Evolutionary conservation across 192 early-diverging fungal genomes (phyloP), one percentile per base, ranked within the genome.

Genomic region (Pilobolus umbonatus): DNA sequence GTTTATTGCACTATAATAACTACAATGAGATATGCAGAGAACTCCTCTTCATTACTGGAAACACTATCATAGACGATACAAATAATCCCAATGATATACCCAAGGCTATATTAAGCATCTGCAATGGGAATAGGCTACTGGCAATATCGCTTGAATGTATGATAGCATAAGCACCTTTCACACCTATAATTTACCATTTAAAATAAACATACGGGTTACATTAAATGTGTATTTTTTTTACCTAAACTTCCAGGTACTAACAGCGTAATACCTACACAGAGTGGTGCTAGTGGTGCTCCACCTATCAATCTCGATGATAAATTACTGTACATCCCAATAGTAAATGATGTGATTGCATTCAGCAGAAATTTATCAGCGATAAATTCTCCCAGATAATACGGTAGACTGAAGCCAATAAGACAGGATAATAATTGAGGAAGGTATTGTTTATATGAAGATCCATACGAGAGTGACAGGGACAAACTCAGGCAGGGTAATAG

Each of bases 171-270:
- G 64, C 64, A 21, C 64, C 64, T 30, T 46, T 45, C n/a, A 65
- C 64, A 26, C 64, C 64, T 65, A 59, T 21, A 57, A 46, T 29
- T 32, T 8, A 61, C 12, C 15, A 45, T 7, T 31, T 31, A 53
- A 62, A 62, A 31, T 43, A 19, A 43, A 17, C 15, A 36, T 39
- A 11, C 5, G 24, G 19, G 4, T 53, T 21, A 8, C 8, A 46
- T 17, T 10, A 22, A 25, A 46, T 19, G 7, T 22, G 8, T 46
- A 17, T 50, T 43, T 46, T 12, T 50, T 31, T 26, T 65, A 69
- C 67, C 67, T 26, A 69, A 75, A 60, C 81, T 84, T 55, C 94
- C 94, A 10, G 94, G 94, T 0, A 93, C 92, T 60, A 93, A 68
- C 38, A 93, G 64, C 26, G 88, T 69, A 1, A 96, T 83, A 24